Evolutionary conservation across 2,329 filamentous ascomycete genomes (phyloP), one percentile per base, ranked within the genome.

Genomic region (Phialocephala sp.): DNA sequence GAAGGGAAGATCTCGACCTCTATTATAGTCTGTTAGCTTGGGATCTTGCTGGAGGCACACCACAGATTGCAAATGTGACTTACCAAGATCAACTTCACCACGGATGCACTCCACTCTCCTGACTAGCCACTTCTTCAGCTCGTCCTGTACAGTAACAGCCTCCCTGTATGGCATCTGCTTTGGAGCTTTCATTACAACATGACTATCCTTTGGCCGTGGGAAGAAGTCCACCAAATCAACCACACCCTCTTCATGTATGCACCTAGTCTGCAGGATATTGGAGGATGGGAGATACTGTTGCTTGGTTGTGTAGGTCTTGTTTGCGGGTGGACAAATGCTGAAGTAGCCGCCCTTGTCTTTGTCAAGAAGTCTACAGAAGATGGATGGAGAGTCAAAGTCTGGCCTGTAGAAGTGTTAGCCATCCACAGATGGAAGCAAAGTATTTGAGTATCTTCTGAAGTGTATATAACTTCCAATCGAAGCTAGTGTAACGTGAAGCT

Each of bases 141-240:
- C 86, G 68, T 87, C 84, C 67, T 84, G 84, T 14, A 88, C 84
- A 50, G 74, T 79, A 41, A 79, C 81, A 2, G 82, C 80, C 73
- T 88, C 85, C 8, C 85, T 82, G 60, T 81, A 88, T 8, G 83
- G 80, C 72, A 78, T 84, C 75, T 83, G 82, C 70, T 79, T 83
- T 66, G 78, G 77, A 68, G 78, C 77, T 70, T 81, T 81, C 60
- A 80, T 78, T 20, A 87, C 76, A 35, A 88, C 83, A 47, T 80
- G 80, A 37, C 83, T 83, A 59, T 83, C 86, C 73, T 86, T 88
- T 12, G 90, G 89, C 1, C 91, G 84, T 0, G 90, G 90, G 70
- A 93, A 92, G 78, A 92, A 93, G 75, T 93, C 91, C 18, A 91
- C 81, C 36, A 93, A 76, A 63, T 91, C 89, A 12, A 91, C 85